Base-by-base conservation (phyloP, 2,329 filamentous ascomycete genomes). In the Orbilia javanica region DNA sequence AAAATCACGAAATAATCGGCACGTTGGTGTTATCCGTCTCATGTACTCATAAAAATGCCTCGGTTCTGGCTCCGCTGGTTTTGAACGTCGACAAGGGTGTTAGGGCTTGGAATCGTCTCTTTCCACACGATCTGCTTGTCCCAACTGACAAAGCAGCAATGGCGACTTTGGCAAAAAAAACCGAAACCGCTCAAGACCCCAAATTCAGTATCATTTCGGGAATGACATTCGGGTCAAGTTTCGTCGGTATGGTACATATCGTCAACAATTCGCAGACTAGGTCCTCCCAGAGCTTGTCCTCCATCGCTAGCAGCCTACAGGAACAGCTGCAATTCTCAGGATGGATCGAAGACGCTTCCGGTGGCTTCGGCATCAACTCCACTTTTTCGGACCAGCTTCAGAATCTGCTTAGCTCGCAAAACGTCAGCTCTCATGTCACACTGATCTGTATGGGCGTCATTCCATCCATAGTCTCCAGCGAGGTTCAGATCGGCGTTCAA, bases 161-260 rank as follows among this genome's bases (percentile, higher is more conserved):
- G 39, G 13, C 13, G n/a, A 13, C 6, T 4, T 44, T 44, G 39
- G 39, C 39, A 15, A 44, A 13, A 15, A 6, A 15, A 44, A 18
- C 3, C 4, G 39, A 44, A 44, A n/a, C n/a, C n/a, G n/a, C n/a
- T n/a, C 10, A 13, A 44, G 39, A n/a, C 11, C 22, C 70, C 18
- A 65, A 55, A 52, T 80, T 76, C 57, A 65, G 52, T 50, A 80
- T 80, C 34, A 62, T 80, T 52, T 80, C 79, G n/a, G 79, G 75
- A 31, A 67, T 71, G 46, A 79, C 79, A 4, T 80, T 76, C 42
- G 79, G 78, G 8, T 80, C 79, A n/a, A 76, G 69, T 55, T 80
- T 80, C 42, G 75, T 80, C 7, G 79, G 79, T 42, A 79, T 79
- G 75, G 79, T 80, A 31, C 75, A 80, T 48, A 42, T 80, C 31